Evolutionary conservation across 805 yeast genomes (phyloP), one percentile per base, ranked within the genome.

Genomic region (Scheffersomyces spartinae): DNA sequence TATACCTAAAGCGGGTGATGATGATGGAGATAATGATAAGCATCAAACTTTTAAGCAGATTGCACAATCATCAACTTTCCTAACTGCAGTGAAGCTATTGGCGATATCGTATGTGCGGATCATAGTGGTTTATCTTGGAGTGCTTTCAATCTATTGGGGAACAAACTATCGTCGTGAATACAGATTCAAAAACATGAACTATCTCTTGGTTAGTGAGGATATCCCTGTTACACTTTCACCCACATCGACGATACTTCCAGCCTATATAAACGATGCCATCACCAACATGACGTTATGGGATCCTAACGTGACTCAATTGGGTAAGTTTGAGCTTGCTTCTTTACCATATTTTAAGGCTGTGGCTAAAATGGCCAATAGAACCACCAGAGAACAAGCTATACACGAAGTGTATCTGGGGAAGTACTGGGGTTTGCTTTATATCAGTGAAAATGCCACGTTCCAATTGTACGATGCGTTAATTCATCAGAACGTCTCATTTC

Each of bases 131-230:
- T 47, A 51, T 23, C 36, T 57, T 13, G 53, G 44, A 4, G 34
- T 56, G 5, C 47, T 59, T 24, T 48, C 61, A 8, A 42, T 59
- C 16, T 59, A 59, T 32, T 59, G 66, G 66, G 66, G 63, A 5
- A 43, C 63, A 9, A 30, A 47, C 28, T 55, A 45, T 36, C 34
- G 36, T 4, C 43, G 64, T 20, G 33, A 41, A 19, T 25, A 25
- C 11, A 43, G 64, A 9, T 37, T 52, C 12, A 31, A 26, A 21
- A 54, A 59, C 36, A 40, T 59, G 39, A 36, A 37, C 23, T 46
- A 53, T 49, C 43, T 59, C 37, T 58, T 56, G 8, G 61, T 57
- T 2, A 42, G 47, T 16, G 64, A 44, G 22, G 63, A 56, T 31
- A 27, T 29, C 9, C 21, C 29, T 20, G 38, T 47, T 14, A n/a